Conservation (phyloP, 441 rosid genomes). For the Omphalea diandra region DNA sequence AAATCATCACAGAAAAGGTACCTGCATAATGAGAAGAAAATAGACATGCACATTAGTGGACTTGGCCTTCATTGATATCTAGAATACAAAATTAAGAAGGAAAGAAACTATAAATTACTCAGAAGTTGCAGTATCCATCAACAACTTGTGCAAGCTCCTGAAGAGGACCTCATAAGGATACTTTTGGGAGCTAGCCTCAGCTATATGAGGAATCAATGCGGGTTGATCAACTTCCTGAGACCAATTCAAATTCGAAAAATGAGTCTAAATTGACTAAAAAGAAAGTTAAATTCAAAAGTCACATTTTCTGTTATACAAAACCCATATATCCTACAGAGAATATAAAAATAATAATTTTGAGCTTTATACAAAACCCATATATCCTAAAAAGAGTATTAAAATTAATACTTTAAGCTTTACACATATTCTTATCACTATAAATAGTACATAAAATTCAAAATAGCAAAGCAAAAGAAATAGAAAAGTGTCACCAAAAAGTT, state of each 20-base stretch:
- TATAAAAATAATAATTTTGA: no score
- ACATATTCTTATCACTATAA: not conserved
- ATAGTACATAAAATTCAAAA: not conserved
- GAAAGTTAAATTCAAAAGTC: not conserved
- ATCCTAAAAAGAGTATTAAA: no score
- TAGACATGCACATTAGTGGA: not conserved
- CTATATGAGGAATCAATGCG: constrained; percentile 97
- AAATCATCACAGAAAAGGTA: constrained; percentile 95
- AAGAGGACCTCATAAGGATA: constrained; percentile 99
- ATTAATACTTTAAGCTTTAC: not conserved
- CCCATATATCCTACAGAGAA: not conserved
- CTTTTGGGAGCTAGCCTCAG: constrained; percentile 94
- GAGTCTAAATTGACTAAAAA: constrained; percentile 14
- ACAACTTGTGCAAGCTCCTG: constrained; percentile 95
- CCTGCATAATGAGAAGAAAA: constrained; percentile 44
- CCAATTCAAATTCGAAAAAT: constrained; percentile 24
- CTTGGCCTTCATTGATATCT: not conserved
- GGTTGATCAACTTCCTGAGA: constrained; percentile 98
- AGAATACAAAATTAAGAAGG: constrained; percentile 29
- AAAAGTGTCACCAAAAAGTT: not conserved
- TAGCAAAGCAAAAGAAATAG: not conserved
- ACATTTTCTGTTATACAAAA: not conserved
- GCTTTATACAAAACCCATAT: no score
- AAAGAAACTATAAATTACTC: constrained; percentile 59
- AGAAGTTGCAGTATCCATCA: constrained; percentile 99